These are phyloP conservation scores for Fusarium haematococcum DNA, from an alignment of 2,329 filamentous ascomycete genomes.

Conservation along the genomic window DNA sequence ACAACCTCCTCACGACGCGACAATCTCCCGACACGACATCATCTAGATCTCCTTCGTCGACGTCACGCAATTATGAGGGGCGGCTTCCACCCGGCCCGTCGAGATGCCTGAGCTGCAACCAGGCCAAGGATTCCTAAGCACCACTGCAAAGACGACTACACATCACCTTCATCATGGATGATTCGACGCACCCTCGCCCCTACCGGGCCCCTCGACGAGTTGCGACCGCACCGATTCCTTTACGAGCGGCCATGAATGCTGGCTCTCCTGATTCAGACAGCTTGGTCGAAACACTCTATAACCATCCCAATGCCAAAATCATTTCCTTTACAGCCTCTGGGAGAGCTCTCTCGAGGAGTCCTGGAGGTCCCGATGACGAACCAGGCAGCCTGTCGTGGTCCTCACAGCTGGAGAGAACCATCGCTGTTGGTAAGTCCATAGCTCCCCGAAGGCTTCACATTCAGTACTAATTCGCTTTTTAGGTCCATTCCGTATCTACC, in stretches of 20 bases:
- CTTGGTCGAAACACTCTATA: conserved; percentile 77
- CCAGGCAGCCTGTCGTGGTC: conserved; percentile 78
- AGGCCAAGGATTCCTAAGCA: conserved; percentile 23
- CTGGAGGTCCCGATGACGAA: conserved; percentile 53
- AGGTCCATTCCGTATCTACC: conserved; percentile 86
- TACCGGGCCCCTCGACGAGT: conserved; percentile 50
- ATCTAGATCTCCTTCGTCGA: conserved; percentile 14
- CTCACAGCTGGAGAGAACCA: conserved; percentile 81
- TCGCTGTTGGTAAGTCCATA: conserved; percentile 74
- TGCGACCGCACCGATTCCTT: conserved; percentile 53
- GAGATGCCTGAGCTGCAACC: conserved; percentile 40
- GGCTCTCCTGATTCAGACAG: conserved; percentile 36
- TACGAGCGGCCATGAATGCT: conserved; percentile 37
- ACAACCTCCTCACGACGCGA: conserved; percentile 6
- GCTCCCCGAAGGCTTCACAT: too few relatives aligned
- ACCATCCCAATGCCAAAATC: conserved; percentile 79
- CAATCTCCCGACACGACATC: conserved; percentile 2
- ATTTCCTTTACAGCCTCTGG: conserved; percentile 62
- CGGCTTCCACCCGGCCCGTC: conserved; percentile 25
- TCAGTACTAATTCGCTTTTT: neutral
- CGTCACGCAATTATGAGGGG: conserved; percentile 40
- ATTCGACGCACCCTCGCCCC: conserved; percentile 27
- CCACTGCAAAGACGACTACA: conserved; percentile 17
- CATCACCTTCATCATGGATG: conserved; percentile 35
- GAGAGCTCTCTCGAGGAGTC: conserved; percentile 46